Evolutionary conservation across 768 basidiomycete species (phyloP), one percentile per base, ranked within the genome.

Genomic region (Mycena leptocephala): DNA sequence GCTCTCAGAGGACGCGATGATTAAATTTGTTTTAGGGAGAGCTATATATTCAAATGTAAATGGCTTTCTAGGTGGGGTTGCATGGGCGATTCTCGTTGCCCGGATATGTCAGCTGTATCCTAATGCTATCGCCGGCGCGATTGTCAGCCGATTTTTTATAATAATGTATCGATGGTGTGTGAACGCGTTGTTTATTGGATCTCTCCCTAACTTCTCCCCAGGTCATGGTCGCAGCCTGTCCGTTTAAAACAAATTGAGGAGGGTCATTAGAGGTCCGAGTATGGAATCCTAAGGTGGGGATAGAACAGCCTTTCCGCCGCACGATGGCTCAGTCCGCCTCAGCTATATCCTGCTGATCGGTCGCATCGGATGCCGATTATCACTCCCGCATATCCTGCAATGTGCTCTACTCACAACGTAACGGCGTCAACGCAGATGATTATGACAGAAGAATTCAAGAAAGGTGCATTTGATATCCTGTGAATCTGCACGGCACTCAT

Each of bases 341-440:
- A 97, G 95, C 84, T 98, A 69, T 99, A 98, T 84, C 97, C 97
- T 6, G 92, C 92, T 74, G 97, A 99, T 84, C 90, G 95, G 72
- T 91, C 95, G n/a, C 98, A 99, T 86, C 92, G 96, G 78, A 99
- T 99, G 98, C 98, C 98, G 16, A 99, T 99, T 81, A 99, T 99
- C 80, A 99, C 98, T 2, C 98, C 98, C 4, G 97, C 98, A 14
- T 99, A 99, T 85, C 98, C 98, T 58, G 94, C 98, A 8, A 99
- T 99, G 98, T 99, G 98, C 84, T 93, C 98, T 30, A 99, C 98
- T 22, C 98, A 99, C 87, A 99, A 99, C 80, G 97, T 99, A 75
- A 97, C 97, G 65, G 92, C 92, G 53, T 98, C 97, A 11, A 99
- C 98, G 5, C 96, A 98, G 85, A 93, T 95, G 90, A 95, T 99